phyloP scores from a whole-genome alignment of 2,329 filamentous ascomycete species.

The Cercospora nicotianae region DNA sequence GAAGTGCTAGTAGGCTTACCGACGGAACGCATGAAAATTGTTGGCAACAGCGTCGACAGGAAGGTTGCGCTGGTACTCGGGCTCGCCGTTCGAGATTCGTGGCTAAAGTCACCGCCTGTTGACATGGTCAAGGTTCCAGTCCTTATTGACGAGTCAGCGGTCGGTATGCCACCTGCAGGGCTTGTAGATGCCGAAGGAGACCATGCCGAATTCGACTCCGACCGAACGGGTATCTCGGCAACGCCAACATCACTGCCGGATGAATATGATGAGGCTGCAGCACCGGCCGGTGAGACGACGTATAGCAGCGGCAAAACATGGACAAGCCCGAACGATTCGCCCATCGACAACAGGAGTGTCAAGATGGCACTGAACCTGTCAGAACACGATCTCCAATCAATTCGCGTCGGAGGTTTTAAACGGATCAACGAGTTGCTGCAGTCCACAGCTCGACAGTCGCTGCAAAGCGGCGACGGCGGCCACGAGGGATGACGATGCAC shows the following conservation, averaged over 20 bases:
- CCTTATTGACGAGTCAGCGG: constrained; percentile 4
- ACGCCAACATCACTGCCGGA: neutral
- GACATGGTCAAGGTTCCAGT: neutral
- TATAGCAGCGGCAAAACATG: neutral
- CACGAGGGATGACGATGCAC: neutral
- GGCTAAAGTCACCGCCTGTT: constrained; percentile 28
- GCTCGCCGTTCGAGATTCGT: constrained; percentile 62
- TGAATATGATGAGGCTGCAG: neutral
- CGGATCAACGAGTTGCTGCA: constrained; percentile 4
- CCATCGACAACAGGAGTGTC: constrained; percentile 24
- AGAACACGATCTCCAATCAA: constrained; percentile 15
- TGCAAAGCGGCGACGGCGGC: constrained; percentile 3
- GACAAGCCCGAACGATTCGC: neutral
- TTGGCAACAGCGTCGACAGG: constrained; percentile 76
- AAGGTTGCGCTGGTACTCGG: constrained; percentile 68
- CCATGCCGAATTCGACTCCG: neutral
- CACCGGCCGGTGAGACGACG: neutral
- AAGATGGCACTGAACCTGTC: constrained; percentile 26
- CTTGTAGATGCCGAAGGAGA: neutral
- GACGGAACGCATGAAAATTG: constrained; percentile 60
- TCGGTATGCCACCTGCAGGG: constrained; percentile 11
- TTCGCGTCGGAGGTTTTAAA: constrained; percentile 11
- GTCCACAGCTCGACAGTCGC: constrained; percentile 1
- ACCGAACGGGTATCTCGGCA: neutral
- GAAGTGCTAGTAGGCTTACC: constrained; percentile 66